A percentile compares a stretch with the other conserved stretches of the same genome.
phyloP scores from a whole-genome alignment of 192 early-diverging fungal species.

The Jimgerdemannia lactiflua region DNA sequence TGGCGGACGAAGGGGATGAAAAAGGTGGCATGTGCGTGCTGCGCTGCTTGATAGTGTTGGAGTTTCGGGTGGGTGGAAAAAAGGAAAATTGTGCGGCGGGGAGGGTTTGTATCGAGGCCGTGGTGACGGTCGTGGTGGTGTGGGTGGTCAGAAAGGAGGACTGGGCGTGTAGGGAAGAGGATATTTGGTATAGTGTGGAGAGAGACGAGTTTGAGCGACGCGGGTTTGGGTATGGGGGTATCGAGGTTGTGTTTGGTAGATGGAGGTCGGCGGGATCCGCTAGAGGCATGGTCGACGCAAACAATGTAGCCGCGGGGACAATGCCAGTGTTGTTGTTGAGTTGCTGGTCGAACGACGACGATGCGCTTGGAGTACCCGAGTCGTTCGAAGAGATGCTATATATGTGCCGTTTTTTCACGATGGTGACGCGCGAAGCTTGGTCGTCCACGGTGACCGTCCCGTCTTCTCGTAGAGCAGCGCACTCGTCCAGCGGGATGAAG shows the following conservation, averaged over 20 bases:
- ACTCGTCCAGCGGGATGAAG: constrained; percentile 41
- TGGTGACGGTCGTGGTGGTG: background rate
- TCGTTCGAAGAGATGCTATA: background rate
- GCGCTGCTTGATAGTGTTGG: background rate
- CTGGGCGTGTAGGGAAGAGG: background rate
- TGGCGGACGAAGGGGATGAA: background rate
- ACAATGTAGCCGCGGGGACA: background rate
- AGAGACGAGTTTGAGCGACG: background rate
- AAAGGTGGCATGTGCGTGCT: background rate
- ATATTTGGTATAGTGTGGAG: background rate
- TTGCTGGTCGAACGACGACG: background rate
- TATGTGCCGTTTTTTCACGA: background rate
- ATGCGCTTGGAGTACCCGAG: background rate
- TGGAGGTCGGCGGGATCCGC: background rate
- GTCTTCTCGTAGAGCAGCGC: background rate
- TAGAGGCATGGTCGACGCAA: background rate
- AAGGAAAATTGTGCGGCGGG: background rate
- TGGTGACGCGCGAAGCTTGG: background rate
- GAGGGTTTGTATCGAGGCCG: background rate
- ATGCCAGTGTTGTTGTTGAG: background rate
- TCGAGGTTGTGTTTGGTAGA: background rate
- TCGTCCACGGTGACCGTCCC: background rate
- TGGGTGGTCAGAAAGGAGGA: background rate
- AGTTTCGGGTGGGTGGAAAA: background rate
- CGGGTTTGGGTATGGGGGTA: background rate